These are phyloP conservation scores for Mucor irregularis DNA, from an alignment of 371 early-diverging fungal species.

Conservation along the genomic window DNA sequence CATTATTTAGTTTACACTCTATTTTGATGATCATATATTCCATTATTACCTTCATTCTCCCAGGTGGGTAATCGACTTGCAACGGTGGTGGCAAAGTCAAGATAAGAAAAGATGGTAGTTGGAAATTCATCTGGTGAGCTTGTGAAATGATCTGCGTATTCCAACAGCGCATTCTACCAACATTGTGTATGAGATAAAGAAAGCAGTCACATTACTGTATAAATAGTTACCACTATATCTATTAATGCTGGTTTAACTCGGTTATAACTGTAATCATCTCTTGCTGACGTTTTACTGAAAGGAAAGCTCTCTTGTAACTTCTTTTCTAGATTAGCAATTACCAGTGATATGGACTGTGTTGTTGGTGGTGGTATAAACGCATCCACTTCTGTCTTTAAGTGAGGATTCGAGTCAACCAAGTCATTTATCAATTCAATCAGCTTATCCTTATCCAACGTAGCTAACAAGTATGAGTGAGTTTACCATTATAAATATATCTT, in stretches of 20 bases:
- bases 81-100: conserved; percentile 67
- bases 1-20: neutral
- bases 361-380: conserved; percentile 75
- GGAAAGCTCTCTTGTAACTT: conserved; percentile 74
- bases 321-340: conserved; percentile 67
- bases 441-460: conserved; percentile 66
- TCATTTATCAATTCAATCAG: conserved; percentile 69
- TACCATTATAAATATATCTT: too few relatives aligned
- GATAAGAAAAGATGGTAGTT: conserved; percentile 67
- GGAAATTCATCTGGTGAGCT: conserved; percentile 68
- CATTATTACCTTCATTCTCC: conserved; percentile 46
- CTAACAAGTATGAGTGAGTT: conserved; percentile 17
- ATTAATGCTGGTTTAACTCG: conserved; percentile 14
- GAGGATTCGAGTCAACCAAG: conserved; percentile 74
- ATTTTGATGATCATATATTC: conserved; percentile 7
- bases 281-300: conserved; percentile 41
- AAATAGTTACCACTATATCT: conserved; percentile 12
- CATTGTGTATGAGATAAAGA: too few relatives aligned
- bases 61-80: conserved; percentile 77
- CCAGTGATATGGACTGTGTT: conserved; percentile 63
- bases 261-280: conserved; percentile 19
- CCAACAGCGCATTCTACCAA: conserved; percentile 69
- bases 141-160: conserved; percentile 79
- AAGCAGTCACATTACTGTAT: too few relatives aligned
- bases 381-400: conserved; percentile 65